Base-by-base conservation (phyloP, 2,329 filamentous ascomycete species). In the Pseudocercospora fuligena region DNA sequence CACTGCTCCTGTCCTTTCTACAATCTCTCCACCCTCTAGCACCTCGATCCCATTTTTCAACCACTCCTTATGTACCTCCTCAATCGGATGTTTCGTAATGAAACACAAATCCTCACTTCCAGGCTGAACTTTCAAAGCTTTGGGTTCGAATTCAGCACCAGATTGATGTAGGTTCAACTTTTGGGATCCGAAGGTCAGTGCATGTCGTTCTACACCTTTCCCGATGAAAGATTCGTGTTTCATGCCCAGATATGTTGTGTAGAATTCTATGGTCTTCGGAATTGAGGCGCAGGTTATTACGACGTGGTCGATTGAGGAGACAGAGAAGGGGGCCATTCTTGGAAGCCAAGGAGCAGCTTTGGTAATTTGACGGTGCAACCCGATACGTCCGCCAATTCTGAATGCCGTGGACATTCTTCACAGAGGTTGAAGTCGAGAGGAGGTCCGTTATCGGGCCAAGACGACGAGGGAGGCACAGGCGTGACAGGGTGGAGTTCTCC, bases 31-130 rank as follows among this genome's bases (percentile, higher is more conserved):
- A 0, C 83, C 85, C 66, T 88, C 85, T 3, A 78, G 51, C 14
- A 76, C 64, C 73, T 85, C 78, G 1, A 88, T 79, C 0, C 81
- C 82, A 36, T 79, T 80, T 1, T 73, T 76, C 14, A 80, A 73
- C 60, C 87, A 79, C 1, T 72, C 73, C 4, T 75, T 65, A n/a
- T 83, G 73, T 3, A 88, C 80, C 0, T 79, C 75, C 1, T 83
- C 80, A 2, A 89, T 80, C 5, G 82, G 78, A 8, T 84, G 81
- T 5, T 86, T 78, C 0, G 87, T 82, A 29, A 89, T 73, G 63
- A 89, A 89, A 72, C 87, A 89, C 36, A 89, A 66, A 73, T 89
- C 87, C 11, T 83, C 86, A 11, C 84, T 87, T 0, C 88, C 88
- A 0, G 85, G 84, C 61, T 84, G 78, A 0, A 86, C 86, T 11